Base-by-base conservation (phyloP, 306 rosid species). In the Arachis hypogaea region DNA sequence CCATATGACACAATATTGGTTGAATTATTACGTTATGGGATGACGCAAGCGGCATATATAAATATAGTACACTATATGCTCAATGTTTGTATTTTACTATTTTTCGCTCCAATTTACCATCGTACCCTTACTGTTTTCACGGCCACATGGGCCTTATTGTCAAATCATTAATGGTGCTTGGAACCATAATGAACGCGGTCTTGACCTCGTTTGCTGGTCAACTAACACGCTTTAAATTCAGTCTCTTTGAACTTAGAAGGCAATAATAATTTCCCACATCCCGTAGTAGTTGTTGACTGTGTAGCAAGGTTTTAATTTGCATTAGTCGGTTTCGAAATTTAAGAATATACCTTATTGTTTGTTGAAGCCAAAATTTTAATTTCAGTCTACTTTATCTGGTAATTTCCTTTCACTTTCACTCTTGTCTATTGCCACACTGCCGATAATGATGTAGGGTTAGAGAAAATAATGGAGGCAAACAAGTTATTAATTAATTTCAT, bases 201-300 rank as follows among this genome's bases (percentile, higher is more conserved):
- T 75, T 71, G 85, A 77, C 70, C 76, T 63, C 51, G 33, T 5
- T 11, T 29, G 22, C 5, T 36, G 49, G 78, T 78, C 80, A 68
- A 82, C 47, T 52, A 50, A 75, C 72, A 60, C 44, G 51, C 46
- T 51, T 80, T 57, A 44, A 41, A 50, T 77, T 59, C 74, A 33
- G 79, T 1, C 4, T 46, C 51, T 46, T 44, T 52, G 29, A 71
- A 61, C 4, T 71, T 47, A 16, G 8, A 11, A 9, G 9, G 60
- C 41, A 73, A 42, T 59, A 46, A 46, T 46, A 33, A 33, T 33
- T 49, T 49, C 55, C 1, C 18, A 49, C 18, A 10, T 5, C 38
- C 38, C 3, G 38, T 33, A 4, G 38, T 33, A 33, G 30, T 7
- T 22, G 43, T 59, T 66, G 70, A 50, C 63, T 40, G 43, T 40